phyloP scores from a whole-genome alignment of 768 basidiomycete genomes.

The Boletus sensibilis region DNA sequence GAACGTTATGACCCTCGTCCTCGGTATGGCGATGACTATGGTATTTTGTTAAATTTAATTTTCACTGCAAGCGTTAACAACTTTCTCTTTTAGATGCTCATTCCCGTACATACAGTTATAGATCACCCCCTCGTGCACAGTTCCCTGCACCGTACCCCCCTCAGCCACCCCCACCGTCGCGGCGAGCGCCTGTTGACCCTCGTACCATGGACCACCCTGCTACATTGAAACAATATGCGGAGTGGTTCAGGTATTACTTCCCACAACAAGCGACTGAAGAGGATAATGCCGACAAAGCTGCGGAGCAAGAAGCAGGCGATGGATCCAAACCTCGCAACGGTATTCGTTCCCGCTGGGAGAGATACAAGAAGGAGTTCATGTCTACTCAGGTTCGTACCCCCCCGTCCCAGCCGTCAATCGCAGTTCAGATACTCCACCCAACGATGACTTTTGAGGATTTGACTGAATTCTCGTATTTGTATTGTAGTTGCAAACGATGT shows the following conservation, averaged over 20 bases:
- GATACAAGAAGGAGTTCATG: conserved; percentile 89
- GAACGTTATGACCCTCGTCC: conserved; percentile 83
- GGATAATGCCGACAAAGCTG: conserved; percentile 80
- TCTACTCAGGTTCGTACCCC: conserved; percentile 74
- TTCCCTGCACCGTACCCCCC: conserved; percentile 38
- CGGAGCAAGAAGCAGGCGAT: conserved; percentile 80
- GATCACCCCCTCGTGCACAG: conserved; percentile 64
- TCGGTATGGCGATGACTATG: conserved; percentile 78
- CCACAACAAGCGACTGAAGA: conserved; percentile 79
- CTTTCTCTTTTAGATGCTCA: conserved; percentile 51
- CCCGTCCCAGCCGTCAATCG: conserved; percentile 11
- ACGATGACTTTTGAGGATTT: conserved; percentile 10
- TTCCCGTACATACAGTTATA: conserved; percentile 61
- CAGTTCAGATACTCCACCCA: conserved; percentile 15
- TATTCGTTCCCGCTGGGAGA: conserved; percentile 84
- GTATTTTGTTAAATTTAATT: conserved; percentile 41
- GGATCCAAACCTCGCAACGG: conserved; percentile 82
- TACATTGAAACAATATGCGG: conserved; percentile 78
- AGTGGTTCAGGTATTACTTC: conserved; percentile 80
- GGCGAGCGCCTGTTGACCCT: conserved; percentile 74
- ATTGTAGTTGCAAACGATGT: conserved; percentile 90
- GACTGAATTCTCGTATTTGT: conserved; percentile 34
- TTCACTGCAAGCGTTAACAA: conserved; percentile 5
- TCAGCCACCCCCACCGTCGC: conserved; percentile 44
- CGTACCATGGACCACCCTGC: conserved; percentile 82